phyloP scores from a whole-genome alignment of 495 filamentous ascomycete genomes.

The Neurospora sp. region DNA sequence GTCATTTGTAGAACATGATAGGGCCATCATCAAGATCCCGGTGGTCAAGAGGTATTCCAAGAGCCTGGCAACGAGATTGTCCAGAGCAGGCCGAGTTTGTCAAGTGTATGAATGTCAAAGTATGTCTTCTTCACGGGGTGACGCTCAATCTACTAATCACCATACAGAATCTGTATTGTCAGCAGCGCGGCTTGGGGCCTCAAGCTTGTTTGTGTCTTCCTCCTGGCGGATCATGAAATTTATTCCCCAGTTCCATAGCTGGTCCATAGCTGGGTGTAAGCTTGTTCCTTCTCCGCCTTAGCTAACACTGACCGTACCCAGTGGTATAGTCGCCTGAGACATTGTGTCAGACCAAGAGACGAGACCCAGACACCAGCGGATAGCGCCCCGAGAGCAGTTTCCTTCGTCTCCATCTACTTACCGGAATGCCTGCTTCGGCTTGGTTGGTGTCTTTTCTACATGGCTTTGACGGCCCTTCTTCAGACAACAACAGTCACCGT shows the following conservation, averaged over 20 bases:
- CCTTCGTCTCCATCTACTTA: neutral
- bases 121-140: neutral
- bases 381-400: neutral
- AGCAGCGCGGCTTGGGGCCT: neutral
- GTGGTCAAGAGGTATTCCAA: neutral
- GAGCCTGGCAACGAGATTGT: neutral
- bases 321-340: neutral
- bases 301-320: neutral
- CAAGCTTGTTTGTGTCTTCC: neutral
- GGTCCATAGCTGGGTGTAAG: neutral
- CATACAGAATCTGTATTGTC: neutral
- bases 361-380: neutral
- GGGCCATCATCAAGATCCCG: neutral
- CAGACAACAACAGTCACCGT: neutral
- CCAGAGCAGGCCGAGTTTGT: neutral
- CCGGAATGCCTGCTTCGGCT: neutral
- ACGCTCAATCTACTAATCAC: neutral
- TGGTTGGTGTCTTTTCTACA: neutral
- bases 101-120: neutral
- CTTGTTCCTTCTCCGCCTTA: neutral
- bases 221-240: neutral
- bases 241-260: neutral
- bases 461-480: neutral
- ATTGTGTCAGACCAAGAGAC: neutral
- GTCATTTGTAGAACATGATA: neutral